Evolutionary conservation across 2,329 filamentous ascomycete genomes (phyloP).

Genomic region (Tympanopsis confertula): DNA sequence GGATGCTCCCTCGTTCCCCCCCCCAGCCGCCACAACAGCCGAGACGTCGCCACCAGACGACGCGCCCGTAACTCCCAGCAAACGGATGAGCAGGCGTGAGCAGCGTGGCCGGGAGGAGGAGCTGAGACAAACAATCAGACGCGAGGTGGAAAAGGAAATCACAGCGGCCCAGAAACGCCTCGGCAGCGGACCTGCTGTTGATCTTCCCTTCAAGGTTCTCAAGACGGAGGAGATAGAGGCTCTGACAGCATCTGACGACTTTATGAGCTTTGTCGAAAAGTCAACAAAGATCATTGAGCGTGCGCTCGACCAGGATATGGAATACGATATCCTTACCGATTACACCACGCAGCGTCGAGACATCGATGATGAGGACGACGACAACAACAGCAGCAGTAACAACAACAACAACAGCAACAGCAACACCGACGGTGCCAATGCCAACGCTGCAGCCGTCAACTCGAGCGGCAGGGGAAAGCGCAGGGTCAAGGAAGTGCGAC

Average conservation of each 20-base stretch:
- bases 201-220: constrained; percentile 70
- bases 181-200: constrained; percentile 34
- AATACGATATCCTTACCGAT: constrained; percentile 86
- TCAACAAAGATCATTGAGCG: constrained; percentile 96
- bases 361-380: constrained; percentile 72
- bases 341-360: constrained; percentile 74
- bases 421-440: neutral
- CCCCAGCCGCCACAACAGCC: constrained; percentile 24
- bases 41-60: constrained; percentile 49
- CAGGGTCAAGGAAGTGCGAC: constrained; percentile 74
- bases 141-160: constrained; percentile 87
- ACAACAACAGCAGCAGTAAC: constrained; percentile 39
- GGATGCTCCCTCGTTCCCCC: constrained; percentile 21
- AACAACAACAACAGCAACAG: constrained; percentile 75
- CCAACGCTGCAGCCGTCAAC: constrained; percentile 24
- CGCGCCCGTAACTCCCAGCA: constrained; percentile 48
- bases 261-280: constrained; percentile 86
- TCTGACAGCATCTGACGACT: constrained; percentile 83
- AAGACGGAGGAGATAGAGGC: constrained; percentile 78
- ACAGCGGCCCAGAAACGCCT: constrained; percentile 56
- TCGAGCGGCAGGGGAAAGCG: constrained; percentile 60
- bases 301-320: constrained; percentile 71
- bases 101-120: constrained; percentile 75
- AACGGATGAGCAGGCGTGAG: constrained; percentile 67
- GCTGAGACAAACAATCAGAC: constrained; percentile 69